Evolutionary conservation across 306 rosid species (phyloP).

Genomic region (Macrotyloma uniflorum): DNA sequence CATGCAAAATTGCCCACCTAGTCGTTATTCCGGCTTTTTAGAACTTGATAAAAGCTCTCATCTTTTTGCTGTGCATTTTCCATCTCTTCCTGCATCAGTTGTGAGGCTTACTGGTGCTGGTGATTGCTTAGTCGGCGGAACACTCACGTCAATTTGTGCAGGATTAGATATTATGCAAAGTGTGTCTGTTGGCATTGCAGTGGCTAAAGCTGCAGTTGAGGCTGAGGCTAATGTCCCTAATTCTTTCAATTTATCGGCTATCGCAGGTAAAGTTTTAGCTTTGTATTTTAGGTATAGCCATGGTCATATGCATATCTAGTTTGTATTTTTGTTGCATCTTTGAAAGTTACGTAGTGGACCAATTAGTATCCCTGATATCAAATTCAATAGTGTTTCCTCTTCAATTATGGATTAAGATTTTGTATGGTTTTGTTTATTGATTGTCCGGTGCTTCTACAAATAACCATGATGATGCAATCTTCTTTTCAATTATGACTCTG

Average conservation of each 20-base stretch:
- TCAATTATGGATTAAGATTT: slow-evolving; percentile 2
- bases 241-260: slow-evolving; percentile 51
- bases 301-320: slow-evolving; percentile 22
- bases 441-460: neutral
- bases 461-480: neutral
- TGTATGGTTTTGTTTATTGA: slow-evolving; percentile 6
- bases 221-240: slow-evolving; percentile 72
- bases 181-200: slow-evolving; percentile 84
- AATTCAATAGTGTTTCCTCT: slow-evolving; percentile 6
- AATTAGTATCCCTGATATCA: neutral
- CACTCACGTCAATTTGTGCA: slow-evolving; percentile 67
- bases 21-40: slow-evolving; percentile 33
- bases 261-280: slow-evolving; percentile 58
- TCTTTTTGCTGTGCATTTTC: slow-evolving; percentile 78
- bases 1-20: slow-evolving; percentile 57
- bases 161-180: slow-evolving; percentile 85
- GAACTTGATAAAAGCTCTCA: slow-evolving; percentile 50
- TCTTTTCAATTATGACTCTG: neutral
- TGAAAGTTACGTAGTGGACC: neutral
- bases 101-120: slow-evolving; percentile 89
- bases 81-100: slow-evolving; percentile 77
- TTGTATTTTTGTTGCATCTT: neutral
- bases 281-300: slow-evolving; percentile 21
- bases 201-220: slow-evolving; percentile 86
- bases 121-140: slow-evolving; percentile 94